Evolutionary conservation across 83 land plant species (phyloP).

Genomic region (Thuja plicata): DNA sequence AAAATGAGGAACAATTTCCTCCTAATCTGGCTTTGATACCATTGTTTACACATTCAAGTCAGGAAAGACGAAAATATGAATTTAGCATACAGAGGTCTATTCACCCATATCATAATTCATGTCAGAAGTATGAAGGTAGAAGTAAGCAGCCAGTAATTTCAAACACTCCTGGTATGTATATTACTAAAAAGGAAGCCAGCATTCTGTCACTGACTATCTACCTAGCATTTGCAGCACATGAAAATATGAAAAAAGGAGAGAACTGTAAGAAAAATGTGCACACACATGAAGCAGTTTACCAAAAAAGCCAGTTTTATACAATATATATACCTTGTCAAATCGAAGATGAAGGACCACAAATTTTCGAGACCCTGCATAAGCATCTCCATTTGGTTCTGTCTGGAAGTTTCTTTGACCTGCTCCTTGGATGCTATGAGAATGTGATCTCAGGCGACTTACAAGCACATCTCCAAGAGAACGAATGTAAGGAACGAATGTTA

Average conservation of each 20-base stretch:
- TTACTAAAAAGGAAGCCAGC: background rate
- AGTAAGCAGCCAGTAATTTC: background rate
- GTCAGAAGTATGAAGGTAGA: background rate
- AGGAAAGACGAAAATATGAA: background rate
- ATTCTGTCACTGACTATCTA: background rate
- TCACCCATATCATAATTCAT: background rate
- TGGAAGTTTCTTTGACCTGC: slow-evolving; percentile 13
- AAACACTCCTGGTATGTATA: background rate
- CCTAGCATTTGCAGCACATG: background rate
- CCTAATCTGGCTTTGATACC: background rate
- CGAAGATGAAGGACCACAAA: slow-evolving; percentile 85
- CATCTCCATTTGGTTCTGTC: slow-evolving; percentile 20
- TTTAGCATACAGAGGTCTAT: background rate
- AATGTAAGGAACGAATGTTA: slow-evolving; percentile 78
- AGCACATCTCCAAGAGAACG: slow-evolving; percentile 70
- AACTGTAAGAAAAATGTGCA: background rate
- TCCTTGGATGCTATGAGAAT: slow-evolving; percentile 9
- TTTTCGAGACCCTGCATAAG: slow-evolving; percentile 31
- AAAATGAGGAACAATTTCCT: background rate
- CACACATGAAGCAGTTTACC: background rate
- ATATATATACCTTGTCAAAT: slow-evolving; percentile 79
- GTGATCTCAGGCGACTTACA: slow-evolving; percentile 61
- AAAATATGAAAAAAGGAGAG: background rate
- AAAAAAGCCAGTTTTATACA: background rate
- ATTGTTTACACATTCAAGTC: background rate